These are phyloP conservation scores for Amaranthus cruentus DNA, from an alignment of 148 eudicot genomes.

Conservation along the genomic window DNA sequence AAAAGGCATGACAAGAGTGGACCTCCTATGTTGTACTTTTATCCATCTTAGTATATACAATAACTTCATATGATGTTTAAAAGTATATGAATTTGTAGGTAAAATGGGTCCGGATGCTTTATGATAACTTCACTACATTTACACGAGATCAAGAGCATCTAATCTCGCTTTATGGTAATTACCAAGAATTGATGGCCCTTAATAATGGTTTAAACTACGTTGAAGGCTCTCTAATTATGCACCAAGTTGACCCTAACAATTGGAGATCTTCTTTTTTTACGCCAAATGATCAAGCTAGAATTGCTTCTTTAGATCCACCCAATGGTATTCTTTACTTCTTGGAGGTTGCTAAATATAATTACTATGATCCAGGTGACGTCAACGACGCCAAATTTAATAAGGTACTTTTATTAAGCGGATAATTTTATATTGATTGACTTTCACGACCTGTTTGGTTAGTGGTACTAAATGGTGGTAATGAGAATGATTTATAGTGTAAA, in stretches of 20 bases:
- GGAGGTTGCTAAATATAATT: conserved; percentile 68
- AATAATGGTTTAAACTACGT: conserved; percentile 52
- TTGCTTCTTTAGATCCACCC: conserved; percentile 38
- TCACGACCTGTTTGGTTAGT: too few species aligned
- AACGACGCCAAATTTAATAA: conserved; percentile 2
- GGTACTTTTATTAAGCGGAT: not conserved
- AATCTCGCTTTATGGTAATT: conserved; percentile 41
- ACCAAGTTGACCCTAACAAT: conserved; percentile 50
- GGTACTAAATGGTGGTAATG: too few species aligned
- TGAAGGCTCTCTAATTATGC: conserved; percentile 63
- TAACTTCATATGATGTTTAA: not conserved
- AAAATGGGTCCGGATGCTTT: conserved; percentile 82
- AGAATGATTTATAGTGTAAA: too few species aligned
- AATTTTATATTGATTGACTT: too few species aligned
- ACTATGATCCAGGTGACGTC: conserved; percentile 19
- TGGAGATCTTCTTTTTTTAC: conserved; percentile 92
- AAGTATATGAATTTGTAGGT: conserved; percentile 37
- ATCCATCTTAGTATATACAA: conserved; percentile 4
- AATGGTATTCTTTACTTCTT: conserved; percentile 60
- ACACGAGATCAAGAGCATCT: conserved; percentile 79
- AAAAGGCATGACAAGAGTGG: conserved; percentile 22
- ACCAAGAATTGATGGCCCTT: conserved; percentile 13
- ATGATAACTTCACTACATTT: conserved; percentile 54
- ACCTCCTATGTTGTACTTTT: conserved; percentile 17
- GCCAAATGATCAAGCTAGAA: conserved; percentile 36